These are phyloP conservation scores for Neofusicoccum cordaticola DNA, from an alignment of 2,329 filamentous ascomycete species.

Conservation along the genomic window DNA sequence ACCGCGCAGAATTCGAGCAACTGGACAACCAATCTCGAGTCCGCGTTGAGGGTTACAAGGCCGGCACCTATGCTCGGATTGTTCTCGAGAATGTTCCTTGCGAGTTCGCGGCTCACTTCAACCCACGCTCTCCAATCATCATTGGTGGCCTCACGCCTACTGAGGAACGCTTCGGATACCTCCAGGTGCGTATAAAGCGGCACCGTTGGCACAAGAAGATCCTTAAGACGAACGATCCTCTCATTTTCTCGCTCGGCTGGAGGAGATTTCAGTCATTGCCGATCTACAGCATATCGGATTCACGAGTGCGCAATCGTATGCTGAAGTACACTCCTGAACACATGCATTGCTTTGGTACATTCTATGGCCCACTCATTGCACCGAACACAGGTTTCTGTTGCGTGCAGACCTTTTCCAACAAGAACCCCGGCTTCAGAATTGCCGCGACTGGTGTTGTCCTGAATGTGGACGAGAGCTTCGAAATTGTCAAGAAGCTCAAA, in stretches of 20 bases:
- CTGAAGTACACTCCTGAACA: slow-evolving; percentile 98
- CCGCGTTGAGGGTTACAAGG: slow-evolving; percentile 83
- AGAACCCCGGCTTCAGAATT: slow-evolving; percentile 86
- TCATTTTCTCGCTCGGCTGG: slow-evolving; percentile 97
- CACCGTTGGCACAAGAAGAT: slow-evolving; percentile 99
- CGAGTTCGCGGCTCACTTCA: slow-evolving; percentile 83
- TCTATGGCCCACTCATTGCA: slow-evolving; percentile 91
- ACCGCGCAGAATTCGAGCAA: slow-evolving; percentile 85
- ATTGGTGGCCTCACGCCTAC: slow-evolving; percentile 89
- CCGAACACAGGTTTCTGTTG: slow-evolving; percentile 95
- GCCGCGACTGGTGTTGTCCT: slow-evolving; percentile 91
- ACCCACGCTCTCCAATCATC: slow-evolving; percentile 77
- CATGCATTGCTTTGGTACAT: slow-evolving; percentile 97
- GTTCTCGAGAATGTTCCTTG: slow-evolving; percentile 85
- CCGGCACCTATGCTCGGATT: slow-evolving; percentile 89
- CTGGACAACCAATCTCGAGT: slow-evolving; percentile 81
- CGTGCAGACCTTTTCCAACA: slow-evolving; percentile 82
- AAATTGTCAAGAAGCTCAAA: slow-evolving; percentile 99
- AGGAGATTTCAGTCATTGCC: slow-evolving; percentile 88
- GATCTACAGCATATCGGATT: slow-evolving; percentile 93
- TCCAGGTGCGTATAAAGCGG: slow-evolving; percentile 94
- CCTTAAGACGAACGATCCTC: slow-evolving; percentile 93
- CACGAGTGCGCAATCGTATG: slow-evolving; percentile 91
- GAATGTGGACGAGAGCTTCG: slow-evolving; percentile 89
- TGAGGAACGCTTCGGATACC: slow-evolving; percentile 91